A percentile compares a stretch with the other conserved stretches of the same genome.
Evolutionary conservation across 2,329 filamentous ascomycete species (phyloP).

Genomic region (Samsoniella hepiali): DNA sequence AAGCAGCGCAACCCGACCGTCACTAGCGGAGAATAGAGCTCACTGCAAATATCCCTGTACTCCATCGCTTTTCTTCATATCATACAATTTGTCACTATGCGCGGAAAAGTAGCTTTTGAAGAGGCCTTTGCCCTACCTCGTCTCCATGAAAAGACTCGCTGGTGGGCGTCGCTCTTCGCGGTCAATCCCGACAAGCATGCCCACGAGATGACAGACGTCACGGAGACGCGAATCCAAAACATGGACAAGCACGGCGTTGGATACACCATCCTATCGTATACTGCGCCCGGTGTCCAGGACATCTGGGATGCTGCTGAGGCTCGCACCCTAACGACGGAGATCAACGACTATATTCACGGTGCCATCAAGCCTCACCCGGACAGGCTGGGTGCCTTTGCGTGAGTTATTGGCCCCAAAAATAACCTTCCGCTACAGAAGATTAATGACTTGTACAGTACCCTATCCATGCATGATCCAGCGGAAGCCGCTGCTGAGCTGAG

Average conservation of each 20-base stretch:
- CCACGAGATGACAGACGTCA: constrained; percentile 48
- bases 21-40: too few relatives aligned
- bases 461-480: constrained; percentile 52
- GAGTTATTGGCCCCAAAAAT: constrained; percentile 18
- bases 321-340: constrained; percentile 39
- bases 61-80: neutral
- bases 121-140: constrained; percentile 60
- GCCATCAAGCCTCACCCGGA: constrained; percentile 38
- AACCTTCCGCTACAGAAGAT: neutral
- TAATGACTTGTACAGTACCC: constrained; percentile 29
- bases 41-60: too few relatives aligned
- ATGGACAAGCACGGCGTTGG: constrained; percentile 47
- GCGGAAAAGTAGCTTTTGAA: constrained; percentile 60
- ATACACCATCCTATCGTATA: constrained; percentile 47
- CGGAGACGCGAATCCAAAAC: constrained; percentile 39
- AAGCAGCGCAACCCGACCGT: constrained; percentile 1
- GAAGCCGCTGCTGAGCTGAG: constrained; percentile 49
- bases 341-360: constrained; percentile 40
- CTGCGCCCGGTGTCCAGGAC: constrained; percentile 47
- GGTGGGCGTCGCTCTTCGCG: constrained; percentile 60
- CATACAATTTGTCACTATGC: constrained; percentile 37
- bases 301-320: constrained; percentile 41
- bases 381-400: constrained; percentile 47
- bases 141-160: constrained; percentile 54
- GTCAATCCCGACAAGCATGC: constrained; percentile 57